Evolutionary conservation across 2,329 filamentous ascomycete genomes (phyloP), one percentile per base, ranked within the genome.

Genomic region (Cladobotryum protrusum): DNA sequence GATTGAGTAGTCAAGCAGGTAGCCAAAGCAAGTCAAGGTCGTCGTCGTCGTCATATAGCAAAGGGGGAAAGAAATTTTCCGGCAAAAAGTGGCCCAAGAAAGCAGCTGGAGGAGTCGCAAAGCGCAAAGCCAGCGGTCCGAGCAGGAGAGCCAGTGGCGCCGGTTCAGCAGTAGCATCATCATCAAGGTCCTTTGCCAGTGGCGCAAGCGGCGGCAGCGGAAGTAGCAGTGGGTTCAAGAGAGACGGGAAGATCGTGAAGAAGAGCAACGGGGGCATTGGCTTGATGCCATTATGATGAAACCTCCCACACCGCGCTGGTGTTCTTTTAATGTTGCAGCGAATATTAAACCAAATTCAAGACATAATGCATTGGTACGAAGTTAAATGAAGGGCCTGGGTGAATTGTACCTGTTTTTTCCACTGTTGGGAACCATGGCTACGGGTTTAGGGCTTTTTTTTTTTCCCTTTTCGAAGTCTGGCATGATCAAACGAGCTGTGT

Each of bases 211-310:
- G 55, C n/a, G 61, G 60, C 36, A 49, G 54, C 15, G 43, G 52
- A 32, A 49, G 52, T 14, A 37, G 54, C 20, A 62, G 60, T 24
- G 49, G 54, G 15, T 45, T 56, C 32, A 63, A 60, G 58, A 54
- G 56, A 49, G 58, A 64, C 18, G 57, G 58, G 8, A 67, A 62
- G 55, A 55, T 63, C 15, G 58, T 61, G 11, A 65, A 61, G 55
- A 72, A 67, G 56, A 60, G 61, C 17, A 59, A 61, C 3, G 61
- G 65, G 5, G 60, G 61, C 13, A 72, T 73, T 45, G 67, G 64
- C 14, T 41, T 69, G 43, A 72, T 72, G 69, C 68, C 70, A 13
- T 42, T 67, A 43, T 71, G 56, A 64, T 44, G 32, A 42, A 48
- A 45, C 45, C 14, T 24, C 15, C n/a, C 41, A 13, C 20, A 19